A percentile compares a stretch with the other conserved stretches of the same genome.
phyloP scores from a whole-genome alignment of 2,329 filamentous ascomycete genomes.

The Teratosphaeria gauchensis region DNA sequence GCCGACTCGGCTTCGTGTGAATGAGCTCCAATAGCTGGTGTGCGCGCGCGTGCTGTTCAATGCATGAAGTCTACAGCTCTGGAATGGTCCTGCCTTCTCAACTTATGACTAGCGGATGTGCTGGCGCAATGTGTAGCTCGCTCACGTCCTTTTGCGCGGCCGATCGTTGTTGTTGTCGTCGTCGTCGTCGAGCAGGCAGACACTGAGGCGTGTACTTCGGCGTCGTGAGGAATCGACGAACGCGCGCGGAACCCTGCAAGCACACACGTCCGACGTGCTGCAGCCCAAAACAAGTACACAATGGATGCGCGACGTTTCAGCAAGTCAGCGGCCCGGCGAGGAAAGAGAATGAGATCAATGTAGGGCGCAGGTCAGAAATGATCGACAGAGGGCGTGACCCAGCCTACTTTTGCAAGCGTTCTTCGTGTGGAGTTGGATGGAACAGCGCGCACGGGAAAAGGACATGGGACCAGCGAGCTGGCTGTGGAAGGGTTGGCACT shows the following conservation, averaged over 20 bases:
- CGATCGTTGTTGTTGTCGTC: neutral
- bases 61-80: neutral
- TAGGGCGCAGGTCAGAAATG: neutral
- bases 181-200: neutral
- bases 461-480: neutral
- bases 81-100: neutral
- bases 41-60: neutral
- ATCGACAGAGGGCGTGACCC: neutral
- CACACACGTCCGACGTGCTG: neutral
- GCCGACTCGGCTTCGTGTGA: slow-evolving; percentile 3
- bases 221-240: neutral
- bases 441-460: neutral
- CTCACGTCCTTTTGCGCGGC: neutral
- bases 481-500: neutral
- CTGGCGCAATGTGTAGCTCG: neutral
- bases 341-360: neutral
- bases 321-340: neutral
- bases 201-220: neutral
- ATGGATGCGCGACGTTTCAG: too few species aligned
- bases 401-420: neutral
- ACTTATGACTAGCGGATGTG: neutral
- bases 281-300: too few species aligned
- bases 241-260: neutral
- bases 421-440: neutral
- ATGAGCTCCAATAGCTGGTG: neutral